These are phyloP conservation scores for Carex scoparia DNA, from an alignment of 176 grass and related monocot genomes.

Conservation along the genomic window DNA sequence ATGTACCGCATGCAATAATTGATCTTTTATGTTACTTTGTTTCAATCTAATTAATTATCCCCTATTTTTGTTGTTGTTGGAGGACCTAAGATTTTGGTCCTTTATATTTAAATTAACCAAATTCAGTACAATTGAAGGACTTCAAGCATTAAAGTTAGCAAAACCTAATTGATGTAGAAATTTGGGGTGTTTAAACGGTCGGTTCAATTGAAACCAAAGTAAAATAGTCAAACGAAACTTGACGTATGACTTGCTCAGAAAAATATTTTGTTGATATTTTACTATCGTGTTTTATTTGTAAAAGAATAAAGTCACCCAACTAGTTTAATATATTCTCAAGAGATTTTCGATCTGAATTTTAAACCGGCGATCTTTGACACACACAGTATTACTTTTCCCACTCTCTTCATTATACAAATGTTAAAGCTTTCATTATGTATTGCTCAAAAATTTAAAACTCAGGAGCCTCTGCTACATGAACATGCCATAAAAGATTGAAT, in stretches of 20 bases:
- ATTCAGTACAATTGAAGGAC: neutral
- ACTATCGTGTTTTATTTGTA: neutral
- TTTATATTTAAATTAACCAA: neutral
- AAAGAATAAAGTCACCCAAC: neutral
- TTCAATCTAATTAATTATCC: neutral
- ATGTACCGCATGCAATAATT: neutral
- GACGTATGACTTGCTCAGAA: neutral
- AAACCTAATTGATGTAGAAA: neutral
- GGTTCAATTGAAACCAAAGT: too few relatives aligned
- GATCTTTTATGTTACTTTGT: neutral
- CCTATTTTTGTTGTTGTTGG: neutral
- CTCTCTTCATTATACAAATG: too few relatives aligned
- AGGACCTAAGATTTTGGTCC: neutral
- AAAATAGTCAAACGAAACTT: too few relatives aligned
- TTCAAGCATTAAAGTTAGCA: neutral
- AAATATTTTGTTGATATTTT: neutral
- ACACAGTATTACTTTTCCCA: too few relatives aligned
- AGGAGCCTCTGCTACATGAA: too few relatives aligned
- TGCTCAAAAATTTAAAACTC: too few relatives aligned
- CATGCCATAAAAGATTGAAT: too few relatives aligned
- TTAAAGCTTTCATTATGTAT: too few relatives aligned
- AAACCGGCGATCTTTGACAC: too few relatives aligned
- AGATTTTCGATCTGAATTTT: too few relatives aligned
- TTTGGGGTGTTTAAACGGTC: too few relatives aligned
- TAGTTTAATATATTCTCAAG: too few relatives aligned